Percentiles rank a stretch among this genome's conserved stretches.
Evolutionary conservation across 352 stramenopile species (phyloP).

Genomic region (Phytopythium chamaehyphon): DNA sequence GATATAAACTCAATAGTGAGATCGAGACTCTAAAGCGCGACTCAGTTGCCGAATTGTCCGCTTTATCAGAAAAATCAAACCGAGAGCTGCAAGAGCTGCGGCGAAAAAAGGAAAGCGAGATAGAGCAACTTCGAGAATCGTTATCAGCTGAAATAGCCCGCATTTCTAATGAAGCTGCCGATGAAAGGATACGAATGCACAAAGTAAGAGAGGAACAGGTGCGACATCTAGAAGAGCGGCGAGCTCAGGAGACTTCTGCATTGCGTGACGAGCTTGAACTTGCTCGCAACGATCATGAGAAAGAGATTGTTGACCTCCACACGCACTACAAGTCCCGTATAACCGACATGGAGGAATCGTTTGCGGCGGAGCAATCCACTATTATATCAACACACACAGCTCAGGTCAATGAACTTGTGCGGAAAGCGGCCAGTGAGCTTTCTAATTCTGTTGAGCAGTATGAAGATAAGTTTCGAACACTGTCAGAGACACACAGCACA

Average conservation of each 20-base stretch:
- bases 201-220: conserved; percentile 31
- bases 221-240: conserved; percentile 15
- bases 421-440: conserved; percentile 14
- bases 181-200: conserved; percentile 19
- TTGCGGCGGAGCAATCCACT: conserved; percentile 9
- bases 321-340: conserved; percentile 19
- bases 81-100: conserved; percentile 22
- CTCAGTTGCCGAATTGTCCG: conserved; percentile 18
- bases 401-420: conserved; percentile 15
- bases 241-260: conserved; percentile 15
- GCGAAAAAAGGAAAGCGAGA: conserved; percentile 17
- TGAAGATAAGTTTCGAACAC: conserved; percentile 11
- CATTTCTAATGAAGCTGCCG: conserved; percentile 14
- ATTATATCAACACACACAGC: conserved; percentile 17
- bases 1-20: conserved; percentile 13
- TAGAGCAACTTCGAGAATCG: conserved; percentile 13
- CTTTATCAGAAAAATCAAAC: conserved; percentile 15
- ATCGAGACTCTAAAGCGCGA: conserved; percentile 19
- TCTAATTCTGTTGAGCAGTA: conserved; percentile 18
- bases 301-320: conserved; percentile 20
- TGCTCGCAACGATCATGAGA: conserved; percentile 6
- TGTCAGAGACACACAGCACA: conserved; percentile 11
- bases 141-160: conserved; percentile 15
- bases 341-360: conserved; percentile 11
- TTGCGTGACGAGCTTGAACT: conserved; percentile 15